Evolutionary conservation across 176 grass and related monocot species (phyloP).

Genomic region (Oryza rufipogon): DNA sequence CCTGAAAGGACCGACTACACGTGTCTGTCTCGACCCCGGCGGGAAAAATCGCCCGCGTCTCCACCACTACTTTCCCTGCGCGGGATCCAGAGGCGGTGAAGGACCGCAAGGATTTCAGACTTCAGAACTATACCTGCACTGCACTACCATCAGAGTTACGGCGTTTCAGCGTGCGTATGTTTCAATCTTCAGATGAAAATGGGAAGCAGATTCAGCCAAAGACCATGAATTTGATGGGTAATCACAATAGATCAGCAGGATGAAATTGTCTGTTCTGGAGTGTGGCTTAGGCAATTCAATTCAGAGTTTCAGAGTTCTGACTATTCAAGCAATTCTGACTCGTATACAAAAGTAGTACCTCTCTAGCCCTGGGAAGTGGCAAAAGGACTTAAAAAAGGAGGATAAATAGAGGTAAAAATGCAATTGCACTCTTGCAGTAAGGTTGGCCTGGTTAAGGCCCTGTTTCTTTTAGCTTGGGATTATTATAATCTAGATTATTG

Average conservation of each 20-base stretch:
- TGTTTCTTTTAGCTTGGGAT: too few species aligned
- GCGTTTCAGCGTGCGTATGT: neutral
- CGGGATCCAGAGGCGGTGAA: neutral
- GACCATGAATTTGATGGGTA: neutral
- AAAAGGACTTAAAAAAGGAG: neutral
- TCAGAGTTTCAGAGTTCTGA: too few species aligned
- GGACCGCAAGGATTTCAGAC: neutral
- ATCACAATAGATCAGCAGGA: neutral
- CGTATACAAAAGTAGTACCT: neutral
- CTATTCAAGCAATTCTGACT: too few species aligned
- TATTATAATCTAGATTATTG: too few species aligned
- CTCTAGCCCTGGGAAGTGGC: neutral
- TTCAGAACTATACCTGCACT: neutral
- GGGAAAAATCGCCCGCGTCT: neutral
- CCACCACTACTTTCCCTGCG: neutral
- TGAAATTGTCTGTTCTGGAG: too few species aligned
- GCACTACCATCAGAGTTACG: neutral
- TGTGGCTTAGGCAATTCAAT: too few species aligned
- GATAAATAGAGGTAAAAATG: too few species aligned
- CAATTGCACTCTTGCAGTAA: neutral
- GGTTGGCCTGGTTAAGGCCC: neutral
- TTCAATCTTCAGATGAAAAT: neutral
- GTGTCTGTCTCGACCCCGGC: neutral
- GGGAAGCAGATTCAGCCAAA: too few species aligned
- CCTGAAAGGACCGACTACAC: neutral